Base-by-base conservation (phyloP, 2,329 filamentous ascomycete species). In the Esteya vermicola region DNA sequence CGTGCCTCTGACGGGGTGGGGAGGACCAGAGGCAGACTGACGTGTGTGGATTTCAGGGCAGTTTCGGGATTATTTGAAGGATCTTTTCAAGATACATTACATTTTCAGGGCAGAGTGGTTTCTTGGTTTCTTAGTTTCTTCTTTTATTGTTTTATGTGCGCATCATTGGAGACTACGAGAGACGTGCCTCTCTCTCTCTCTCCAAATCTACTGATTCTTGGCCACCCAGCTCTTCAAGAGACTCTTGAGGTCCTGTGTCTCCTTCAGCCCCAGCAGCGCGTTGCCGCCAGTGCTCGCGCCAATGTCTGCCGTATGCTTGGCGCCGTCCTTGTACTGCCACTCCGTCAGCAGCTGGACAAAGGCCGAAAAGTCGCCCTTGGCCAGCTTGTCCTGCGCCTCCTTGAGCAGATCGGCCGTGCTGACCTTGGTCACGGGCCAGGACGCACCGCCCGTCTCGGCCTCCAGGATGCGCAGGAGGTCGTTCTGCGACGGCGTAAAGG, bases 1-100 rank as follows among this genome's bases (percentile, higher is more conserved):
- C 6, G 72, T 75, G 21, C 75, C 78, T 50, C 49, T 83, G 41
- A 64, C 67, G 10, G 72, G 68, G 19, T 84, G 78, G 78, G 70
- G 71, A 43, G 69, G 68, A 9, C 54, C 62, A 28, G 59, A 65
- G 50, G 54, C 57, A 9, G 18, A 3, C n/a, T 19, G 27, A 6
- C 27, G 7, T 7, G 10, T n/a, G n/a, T n/a, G n/a, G n/a, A n/a
- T n/a, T n/a, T n/a, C n/a, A n/a, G n/a, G n/a, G n/a, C n/a, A n/a
- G n/a, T n/a, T n/a, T n/a, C n/a, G n/a, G n/a, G n/a, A n/a, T n/a
- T n/a, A n/a, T n/a, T n/a, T n/a, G n/a, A n/a, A n/a, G n/a, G n/a
- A n/a, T n/a, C n/a, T n/a, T n/a, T n/a, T n/a, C n/a, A n/a, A n/a
- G n/a, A n/a, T n/a, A n/a, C n/a, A n/a, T n/a, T n/a, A n/a, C n/a